Evolutionary conservation across 2,329 filamentous ascomycete genomes (phyloP), one percentile per base, ranked within the genome.

Genomic region (Pyrenophora teres): DNA sequence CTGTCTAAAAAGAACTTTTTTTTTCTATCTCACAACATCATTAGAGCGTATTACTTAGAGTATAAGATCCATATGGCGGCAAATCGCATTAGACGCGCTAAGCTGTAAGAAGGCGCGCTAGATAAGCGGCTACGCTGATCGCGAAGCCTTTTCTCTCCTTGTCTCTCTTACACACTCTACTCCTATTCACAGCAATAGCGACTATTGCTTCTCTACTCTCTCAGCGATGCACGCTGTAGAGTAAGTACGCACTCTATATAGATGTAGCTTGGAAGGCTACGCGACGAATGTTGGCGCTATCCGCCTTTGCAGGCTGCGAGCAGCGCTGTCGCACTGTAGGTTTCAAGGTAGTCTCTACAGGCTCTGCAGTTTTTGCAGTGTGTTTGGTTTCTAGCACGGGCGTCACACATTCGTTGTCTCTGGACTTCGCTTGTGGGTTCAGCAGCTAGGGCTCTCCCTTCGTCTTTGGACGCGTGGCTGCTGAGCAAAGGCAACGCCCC

Each of bases 401-500:
- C 57, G 54, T 59, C 56, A 60, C 66, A 49, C 60, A 56, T 48
- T 54, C 53, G 59, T 48, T 4, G 63, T 70, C 59, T 41, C 40
- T 43, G 52, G 59, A 65, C 59, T 49, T 58, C 60, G 56, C 56
- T 43, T 62, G 63, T 68, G 69, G 70, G 67, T 70, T 59, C 60
- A 67, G 52, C 63, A 67, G 60, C 57, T 53, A 47, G 61, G 60
- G 41, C 9, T 40, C n/a, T 41, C 53, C 54, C 58, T 50, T 50
- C 57, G 60, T 62, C 57, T 57, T 42, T 42, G 19, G 65, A 59
- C 65, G 57, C 35, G 63, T 70, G 60, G 60, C 61, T 69, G 62
- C 54, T 71, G 65, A 50, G 62, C 68, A 73, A 73, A 73, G 70
- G 70, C 70, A 66, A 56, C 57, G 57, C 65, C 68, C 70, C 21